phyloP scores from a whole-genome alignment of 768 basidiomycete species.

The Mrakia blollopis region DNA sequence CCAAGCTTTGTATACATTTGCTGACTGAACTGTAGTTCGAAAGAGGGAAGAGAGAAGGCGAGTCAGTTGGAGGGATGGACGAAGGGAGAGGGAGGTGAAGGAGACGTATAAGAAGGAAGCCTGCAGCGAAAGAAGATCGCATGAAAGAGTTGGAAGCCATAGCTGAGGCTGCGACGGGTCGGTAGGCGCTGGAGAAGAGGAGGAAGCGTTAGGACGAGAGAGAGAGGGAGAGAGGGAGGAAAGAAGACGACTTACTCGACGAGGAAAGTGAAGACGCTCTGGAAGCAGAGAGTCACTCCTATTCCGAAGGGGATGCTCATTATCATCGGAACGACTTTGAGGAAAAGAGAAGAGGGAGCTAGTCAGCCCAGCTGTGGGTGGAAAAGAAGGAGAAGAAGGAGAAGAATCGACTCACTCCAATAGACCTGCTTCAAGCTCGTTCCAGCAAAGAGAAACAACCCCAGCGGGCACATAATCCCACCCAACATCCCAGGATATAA shows the following conservation, averaged over 20 bases:
- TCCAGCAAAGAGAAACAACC: slow-evolving; percentile 57
- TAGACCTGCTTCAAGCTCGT: slow-evolving; percentile 52
- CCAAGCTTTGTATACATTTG: slow-evolving; percentile 56
- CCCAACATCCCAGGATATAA: slow-evolving; percentile 22
- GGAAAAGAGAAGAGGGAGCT: not conserved
- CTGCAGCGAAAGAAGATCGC: slow-evolving; percentile 51
- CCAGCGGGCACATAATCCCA: slow-evolving; percentile 22
- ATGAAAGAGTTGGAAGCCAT: slow-evolving; percentile 62
- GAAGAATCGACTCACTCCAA: slow-evolving; percentile 44
- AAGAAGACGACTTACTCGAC: slow-evolving; percentile 44
- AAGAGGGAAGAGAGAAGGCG: not conserved
- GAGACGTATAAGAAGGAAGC: slow-evolving; percentile 23
- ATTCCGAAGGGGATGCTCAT: slow-evolving; percentile 50
- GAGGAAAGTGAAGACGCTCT: slow-evolving; percentile 56
- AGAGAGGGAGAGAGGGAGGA: not conserved
- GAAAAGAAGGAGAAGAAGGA: not conserved
- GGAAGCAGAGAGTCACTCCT: slow-evolving; percentile 17
- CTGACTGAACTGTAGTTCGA: slow-evolving; percentile 39
- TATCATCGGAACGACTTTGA: slow-evolving; percentile 27
- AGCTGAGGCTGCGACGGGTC: slow-evolving; percentile 47
- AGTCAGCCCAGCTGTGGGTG: not conserved
- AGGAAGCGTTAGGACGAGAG: not conserved
- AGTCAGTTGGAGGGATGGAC: not conserved
- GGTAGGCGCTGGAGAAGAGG: slow-evolving; percentile 37
- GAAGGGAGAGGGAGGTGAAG: not conserved